Evolutionary conservation across 1,284 basidiomycete species (phyloP), one percentile per base, ranked within the genome.

Genomic region (Cutaneotrichosporon cutaneum): DNA sequence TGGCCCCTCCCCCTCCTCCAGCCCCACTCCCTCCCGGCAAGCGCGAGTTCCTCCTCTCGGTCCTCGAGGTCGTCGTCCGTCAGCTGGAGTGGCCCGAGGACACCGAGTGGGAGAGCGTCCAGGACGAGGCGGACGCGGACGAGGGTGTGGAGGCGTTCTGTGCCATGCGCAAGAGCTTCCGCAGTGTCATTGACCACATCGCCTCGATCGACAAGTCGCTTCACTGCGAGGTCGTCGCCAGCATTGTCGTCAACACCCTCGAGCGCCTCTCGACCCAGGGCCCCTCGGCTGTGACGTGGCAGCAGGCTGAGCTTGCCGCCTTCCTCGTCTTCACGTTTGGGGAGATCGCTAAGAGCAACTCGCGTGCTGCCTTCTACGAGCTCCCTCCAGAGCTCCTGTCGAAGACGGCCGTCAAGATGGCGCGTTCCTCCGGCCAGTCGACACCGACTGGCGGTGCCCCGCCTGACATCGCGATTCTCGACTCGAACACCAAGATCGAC

Each of bases 261-360:
- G 73, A 78, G 56, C 61, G 71, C 1, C 67, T 76, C 24, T 67
- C 72, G 51, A 50, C 68, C 7, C 68, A 68, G n/a, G 79, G 79
- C 6, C 64, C 70, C 0, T 64, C 69, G 0, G 72, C 71, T 68
- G 72, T 96, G 22, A 85, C 89, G 55, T 99, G 97, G 97, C 88
- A 94, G 73, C 90, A 96, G 71, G 90, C 90, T 1, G 96, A 99
- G 77, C 83, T 99, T 22, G 93, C 92, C 0, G 82, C 97, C 18
- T 93, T 93, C 76, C 85, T 98, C 30, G 87, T 97, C 1, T 97
- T 88, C 76, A 90, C 94, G 36, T 99, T 93, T 72, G 94, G 94
- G 45, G 95, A 99, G 77, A 87, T 94, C 68, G 72, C 72, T 27
- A 90, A 88, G 65, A 74, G 73, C 76, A 75, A 73, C 65, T 73